phyloP scores from a whole-genome alignment of 306 rosid genomes.

The Quercus ilex region DNA sequence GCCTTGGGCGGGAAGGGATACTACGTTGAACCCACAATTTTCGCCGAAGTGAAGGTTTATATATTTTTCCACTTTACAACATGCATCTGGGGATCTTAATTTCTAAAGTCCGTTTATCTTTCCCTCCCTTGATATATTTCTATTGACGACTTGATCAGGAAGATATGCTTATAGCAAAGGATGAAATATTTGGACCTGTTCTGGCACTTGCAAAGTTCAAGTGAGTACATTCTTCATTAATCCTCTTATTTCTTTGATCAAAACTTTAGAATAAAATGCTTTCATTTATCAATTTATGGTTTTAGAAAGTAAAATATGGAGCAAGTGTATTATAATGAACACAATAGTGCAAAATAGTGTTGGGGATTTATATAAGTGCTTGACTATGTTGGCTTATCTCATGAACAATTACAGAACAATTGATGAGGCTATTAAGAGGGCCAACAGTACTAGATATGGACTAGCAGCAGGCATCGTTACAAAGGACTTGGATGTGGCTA shows the following conservation, averaged over 20 bases:
- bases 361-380: neutral
- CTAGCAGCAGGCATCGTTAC: conserved; percentile 84
- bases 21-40: conserved; percentile 81
- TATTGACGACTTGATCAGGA: conserved; percentile 37
- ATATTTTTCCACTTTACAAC: neutral
- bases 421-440: conserved; percentile 70
- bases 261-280: too few species aligned
- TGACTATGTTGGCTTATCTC: neutral
- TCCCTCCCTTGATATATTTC: neutral
- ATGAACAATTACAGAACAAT: conserved; percentile 43
- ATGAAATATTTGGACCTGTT: conserved; percentile 92
- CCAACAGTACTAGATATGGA: conserved; percentile 68
- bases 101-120: neutral
- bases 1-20: conserved; percentile 68
- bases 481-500: conserved; percentile 57
- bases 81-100: too few species aligned
- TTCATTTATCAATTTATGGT: too few species aligned
- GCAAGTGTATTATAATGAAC: too few species aligned
- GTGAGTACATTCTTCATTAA: conserved; percentile 32
- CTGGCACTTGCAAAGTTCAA: conserved; percentile 66
- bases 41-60: conserved; percentile 67
- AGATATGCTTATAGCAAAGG: conserved; percentile 61
- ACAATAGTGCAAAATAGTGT: too few species aligned
- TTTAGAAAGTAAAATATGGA: too few species aligned
- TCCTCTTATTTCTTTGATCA: neutral